These are phyloP conservation scores for Halophytophthora batemanensis DNA, from an alignment of 352 stramenopile species.

Conservation along the genomic window DNA sequence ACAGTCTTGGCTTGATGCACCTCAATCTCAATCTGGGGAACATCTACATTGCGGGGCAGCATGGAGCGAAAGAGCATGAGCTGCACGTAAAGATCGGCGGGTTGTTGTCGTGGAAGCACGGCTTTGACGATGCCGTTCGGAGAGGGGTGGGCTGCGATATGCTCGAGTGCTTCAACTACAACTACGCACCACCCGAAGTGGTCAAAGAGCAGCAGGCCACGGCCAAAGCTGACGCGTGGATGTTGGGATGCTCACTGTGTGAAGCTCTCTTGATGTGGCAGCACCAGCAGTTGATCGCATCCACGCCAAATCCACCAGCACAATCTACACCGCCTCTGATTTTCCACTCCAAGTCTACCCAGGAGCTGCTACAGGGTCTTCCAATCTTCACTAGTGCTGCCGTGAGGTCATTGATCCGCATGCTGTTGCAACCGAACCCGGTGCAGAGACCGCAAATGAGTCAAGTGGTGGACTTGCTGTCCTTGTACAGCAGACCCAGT, in stretches of 20 bases:
- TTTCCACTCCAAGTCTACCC: slow-evolving; percentile 38
- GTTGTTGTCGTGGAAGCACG: slow-evolving; percentile 39
- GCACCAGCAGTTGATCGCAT: slow-evolving; percentile 23
- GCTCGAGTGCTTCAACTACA: slow-evolving; percentile 33
- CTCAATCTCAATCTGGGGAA: slow-evolving; percentile 55
- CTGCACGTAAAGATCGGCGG: slow-evolving; percentile 36
- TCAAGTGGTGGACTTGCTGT: slow-evolving; percentile 57
- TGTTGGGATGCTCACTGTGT: slow-evolving; percentile 57
- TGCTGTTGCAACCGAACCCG: slow-evolving; percentile 63
- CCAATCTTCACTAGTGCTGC: slow-evolving; percentile 40
- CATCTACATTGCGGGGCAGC: slow-evolving; percentile 31
- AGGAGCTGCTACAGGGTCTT: slow-evolving; percentile 44
- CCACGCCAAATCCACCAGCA: slow-evolving; percentile 5
- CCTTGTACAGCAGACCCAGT: slow-evolving; percentile 14
- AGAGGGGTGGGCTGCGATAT: slow-evolving; percentile 29
- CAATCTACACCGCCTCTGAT: slow-evolving; percentile 12
- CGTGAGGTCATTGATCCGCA: slow-evolving; percentile 53
- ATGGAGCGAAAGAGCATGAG: neutral
- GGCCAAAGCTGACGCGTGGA: slow-evolving; percentile 57
- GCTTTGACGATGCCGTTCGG: slow-evolving; percentile 32
- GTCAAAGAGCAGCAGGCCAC: slow-evolving; percentile 26
- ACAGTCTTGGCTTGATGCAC: slow-evolving; percentile 48
- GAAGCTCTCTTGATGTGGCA: slow-evolving; percentile 61
- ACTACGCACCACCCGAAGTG: slow-evolving; percentile 42
- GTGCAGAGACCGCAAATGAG: slow-evolving; percentile 51